Evolutionary conservation across 2,329 filamentous ascomycete genomes (phyloP).

Genomic region (Xylaria sp.): DNA sequence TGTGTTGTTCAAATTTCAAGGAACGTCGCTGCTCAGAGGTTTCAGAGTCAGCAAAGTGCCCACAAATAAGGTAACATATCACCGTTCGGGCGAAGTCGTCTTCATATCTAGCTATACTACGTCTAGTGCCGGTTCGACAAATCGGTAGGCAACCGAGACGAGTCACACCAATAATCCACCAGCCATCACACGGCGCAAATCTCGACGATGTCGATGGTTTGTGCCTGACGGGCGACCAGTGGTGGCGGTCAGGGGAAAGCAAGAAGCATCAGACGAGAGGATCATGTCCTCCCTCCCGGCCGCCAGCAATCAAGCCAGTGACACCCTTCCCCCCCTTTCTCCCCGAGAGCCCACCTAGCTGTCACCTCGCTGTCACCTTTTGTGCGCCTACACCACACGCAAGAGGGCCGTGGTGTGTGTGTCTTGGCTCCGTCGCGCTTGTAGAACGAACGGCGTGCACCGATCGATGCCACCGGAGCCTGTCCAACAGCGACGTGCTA

Average conservation of each 20-base stretch:
- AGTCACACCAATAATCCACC: background rate
- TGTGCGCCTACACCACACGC: conserved; percentile 2
- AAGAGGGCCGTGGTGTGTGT: background rate
- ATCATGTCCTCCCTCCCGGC: conserved; percentile 8
- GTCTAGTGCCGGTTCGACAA: conserved; percentile 2
- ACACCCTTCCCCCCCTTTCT: background rate
- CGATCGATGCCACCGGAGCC: background rate
- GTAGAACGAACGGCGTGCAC: background rate
- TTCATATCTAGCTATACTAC: conserved; percentile 1
- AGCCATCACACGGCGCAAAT: conserved; percentile 15
- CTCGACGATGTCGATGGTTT: conserved; percentile 19
- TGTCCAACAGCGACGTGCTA: conserved; percentile 10
- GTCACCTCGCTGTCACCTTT: conserved; percentile 8
- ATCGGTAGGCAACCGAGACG: conserved; percentile 3
- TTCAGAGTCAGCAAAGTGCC: conserved; percentile 12
- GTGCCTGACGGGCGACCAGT: conserved; percentile 24
- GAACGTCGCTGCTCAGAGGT: conserved; percentile 1
- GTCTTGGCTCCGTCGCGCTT: conserved; percentile 20
- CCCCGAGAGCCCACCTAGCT: conserved; percentile 10
- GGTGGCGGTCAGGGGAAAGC: background rate
- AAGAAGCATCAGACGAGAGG: conserved; percentile 3
- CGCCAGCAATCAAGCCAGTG: conserved; percentile 6
- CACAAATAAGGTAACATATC: conserved; percentile 7
- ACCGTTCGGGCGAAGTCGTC: background rate
- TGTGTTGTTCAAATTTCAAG: conserved; percentile 4